These are phyloP conservation scores for Tetracladium setigerum DNA, from an alignment of 495 filamentous ascomycete genomes.

Conservation along the genomic window DNA sequence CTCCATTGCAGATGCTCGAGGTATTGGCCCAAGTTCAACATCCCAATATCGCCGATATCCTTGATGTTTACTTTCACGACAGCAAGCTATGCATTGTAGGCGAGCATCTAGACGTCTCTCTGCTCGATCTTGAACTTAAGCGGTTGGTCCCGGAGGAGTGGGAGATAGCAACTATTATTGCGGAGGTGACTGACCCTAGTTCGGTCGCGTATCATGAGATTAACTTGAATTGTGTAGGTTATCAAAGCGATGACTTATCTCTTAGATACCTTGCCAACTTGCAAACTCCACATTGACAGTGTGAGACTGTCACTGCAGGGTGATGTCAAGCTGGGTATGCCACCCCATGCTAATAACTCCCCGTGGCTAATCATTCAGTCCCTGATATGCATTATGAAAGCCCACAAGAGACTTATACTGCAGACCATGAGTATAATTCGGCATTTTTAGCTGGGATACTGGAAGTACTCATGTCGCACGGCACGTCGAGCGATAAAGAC, in stretches of 20 bases:
- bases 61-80: constrained; percentile 12
- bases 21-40: constrained; percentile 4
- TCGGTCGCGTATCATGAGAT: background rate
- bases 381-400: constrained; percentile 6
- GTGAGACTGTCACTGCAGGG: constrained; percentile 6
- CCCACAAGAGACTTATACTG: constrained; percentile 1
- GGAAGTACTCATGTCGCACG: constrained; percentile 8
- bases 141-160: constrained; percentile 7
- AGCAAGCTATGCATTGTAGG: constrained; percentile 6
- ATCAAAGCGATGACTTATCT: constrained; percentile 14
- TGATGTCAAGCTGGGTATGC: constrained; percentile 11
- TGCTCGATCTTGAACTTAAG: constrained; percentile 9
- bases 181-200: constrained; percentile 5
- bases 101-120: constrained; percentile 13
- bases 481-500: constrained; percentile 1
- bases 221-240: constrained; percentile 3
- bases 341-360: background rate
- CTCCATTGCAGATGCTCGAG: constrained; percentile 9
- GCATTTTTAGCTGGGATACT: constrained; percentile 8
- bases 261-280: constrained; percentile 5
- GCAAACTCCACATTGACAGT: constrained; percentile 7
- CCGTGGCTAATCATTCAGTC: constrained; percentile 3
- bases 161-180: constrained; percentile 15
- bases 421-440: constrained; percentile 4
- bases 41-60: constrained; percentile 14